Conservation (phyloP, 306 rosid species). For the Vachellia pachyceras region DNA sequence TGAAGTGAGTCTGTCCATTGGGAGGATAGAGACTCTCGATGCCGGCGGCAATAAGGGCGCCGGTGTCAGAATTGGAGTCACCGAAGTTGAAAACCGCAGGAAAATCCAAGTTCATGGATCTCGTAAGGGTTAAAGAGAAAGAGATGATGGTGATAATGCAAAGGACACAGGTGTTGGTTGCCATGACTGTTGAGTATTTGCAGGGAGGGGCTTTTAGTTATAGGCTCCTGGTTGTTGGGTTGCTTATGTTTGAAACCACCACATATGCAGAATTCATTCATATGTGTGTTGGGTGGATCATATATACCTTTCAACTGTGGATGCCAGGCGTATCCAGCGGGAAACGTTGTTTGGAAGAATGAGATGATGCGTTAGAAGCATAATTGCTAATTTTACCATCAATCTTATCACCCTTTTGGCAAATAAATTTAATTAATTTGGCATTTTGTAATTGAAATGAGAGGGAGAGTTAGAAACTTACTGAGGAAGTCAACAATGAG, state of each 20-base stretch:
- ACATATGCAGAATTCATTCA: background rate
- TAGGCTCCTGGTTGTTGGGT: slow-evolving; percentile 26
- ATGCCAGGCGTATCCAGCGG: background rate
- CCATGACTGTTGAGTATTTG: slow-evolving; percentile 43
- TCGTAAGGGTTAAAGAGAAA: slow-evolving; percentile 51
- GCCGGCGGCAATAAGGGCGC: slow-evolving; percentile 68
- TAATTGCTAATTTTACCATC: background rate
- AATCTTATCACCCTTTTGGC: background rate
- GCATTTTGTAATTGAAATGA: background rate
- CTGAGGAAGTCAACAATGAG: slow-evolving; percentile 72
- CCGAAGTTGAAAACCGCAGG: slow-evolving; percentile 87
- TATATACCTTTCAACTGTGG: slow-evolving; percentile 15
- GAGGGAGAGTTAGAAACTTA: slow-evolving; percentile 39
- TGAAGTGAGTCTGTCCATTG: slow-evolving; percentile 69
- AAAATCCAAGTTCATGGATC: slow-evolving; percentile 57
- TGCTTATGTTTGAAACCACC: slow-evolving; percentile 39
- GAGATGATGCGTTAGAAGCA: background rate
- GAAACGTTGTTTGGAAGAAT: slow-evolving; percentile 8
- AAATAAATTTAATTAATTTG: background rate
- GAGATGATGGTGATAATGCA: slow-evolving; percentile 43
- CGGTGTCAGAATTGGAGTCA: slow-evolving; percentile 93
- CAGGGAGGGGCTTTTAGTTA: slow-evolving; percentile 19
- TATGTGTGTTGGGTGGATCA: slow-evolving; percentile 50
- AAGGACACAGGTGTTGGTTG: slow-evolving; percentile 43
- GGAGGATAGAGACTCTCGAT: slow-evolving; percentile 69